These are phyloP conservation scores for Coniochaeta prunicola DNA, from an alignment of 2,329 filamentous ascomycete species.

Conservation along the genomic window DNA sequence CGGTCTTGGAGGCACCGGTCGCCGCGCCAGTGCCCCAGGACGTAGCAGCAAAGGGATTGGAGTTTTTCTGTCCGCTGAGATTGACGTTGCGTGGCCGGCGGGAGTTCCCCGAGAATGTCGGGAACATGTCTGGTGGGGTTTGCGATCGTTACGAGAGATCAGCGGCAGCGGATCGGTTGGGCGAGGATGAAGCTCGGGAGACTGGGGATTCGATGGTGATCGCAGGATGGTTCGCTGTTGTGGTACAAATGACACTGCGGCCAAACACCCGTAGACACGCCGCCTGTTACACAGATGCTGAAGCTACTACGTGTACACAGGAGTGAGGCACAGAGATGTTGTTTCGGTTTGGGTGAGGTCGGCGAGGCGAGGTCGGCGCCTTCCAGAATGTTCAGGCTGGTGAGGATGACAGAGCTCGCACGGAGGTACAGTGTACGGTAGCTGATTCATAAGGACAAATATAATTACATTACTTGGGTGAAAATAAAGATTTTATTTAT, in stretches of 20 bases:
- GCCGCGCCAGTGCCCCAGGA: conserved; percentile 46
- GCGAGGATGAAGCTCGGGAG: neutral
- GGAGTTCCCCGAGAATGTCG: conserved; percentile 82
- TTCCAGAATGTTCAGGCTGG: conserved; percentile 6
- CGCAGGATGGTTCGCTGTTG: neutral
- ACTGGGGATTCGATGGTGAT: neutral
- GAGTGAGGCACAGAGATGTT: neutral
- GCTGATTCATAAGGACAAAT: no score
- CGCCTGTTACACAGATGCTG: neutral
- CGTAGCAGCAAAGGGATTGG: conserved; percentile 69
- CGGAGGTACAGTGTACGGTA: neutral
- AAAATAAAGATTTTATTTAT: no score
- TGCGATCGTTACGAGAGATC: neutral
- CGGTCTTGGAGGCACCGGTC: conserved; percentile 45
- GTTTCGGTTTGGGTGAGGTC: conserved; percentile 37
- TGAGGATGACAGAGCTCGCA: neutral
- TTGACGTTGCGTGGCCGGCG: conserved; percentile 87
- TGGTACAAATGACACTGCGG: neutral
- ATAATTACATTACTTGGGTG: no score
- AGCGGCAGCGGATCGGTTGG: neutral
- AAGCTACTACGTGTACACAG: neutral
- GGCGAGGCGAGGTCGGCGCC: neutral
- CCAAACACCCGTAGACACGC: neutral
- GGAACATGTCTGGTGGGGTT: conserved; percentile 59
- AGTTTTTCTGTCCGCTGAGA: conserved; percentile 69